Evolutionary conservation across 352 stramenopile species (phyloP), one percentile per base, ranked within the genome.

Genomic region (Globisporangium carolinianum): DNA sequence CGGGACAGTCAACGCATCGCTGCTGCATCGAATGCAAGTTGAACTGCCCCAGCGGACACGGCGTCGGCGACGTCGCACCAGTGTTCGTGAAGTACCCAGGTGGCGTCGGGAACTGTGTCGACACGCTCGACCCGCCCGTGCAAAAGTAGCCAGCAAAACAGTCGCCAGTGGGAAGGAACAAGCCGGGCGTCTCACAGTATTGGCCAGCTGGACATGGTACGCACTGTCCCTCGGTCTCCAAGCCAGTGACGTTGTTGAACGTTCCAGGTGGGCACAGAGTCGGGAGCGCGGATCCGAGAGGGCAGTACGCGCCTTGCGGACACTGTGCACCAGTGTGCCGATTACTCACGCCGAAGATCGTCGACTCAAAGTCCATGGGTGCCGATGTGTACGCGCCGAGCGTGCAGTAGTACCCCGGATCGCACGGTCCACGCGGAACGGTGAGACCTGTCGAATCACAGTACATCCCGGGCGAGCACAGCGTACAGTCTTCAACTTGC

Each of bases 341-440:
- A 60, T 80, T 87, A 36, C 53, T 80, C 11, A 89, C 73, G 12
- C 79, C 79, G 46, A 89, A 87, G 5, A 89, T 55, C 5, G 76
- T 77, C 0, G 67, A 72, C 63, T 90, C 79, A 52, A 76, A 87
- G 53, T 83, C 76, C 79, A 89, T 94, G 1, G 93, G 94, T 12
- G 89, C 87, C 1, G 87, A 96, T 0, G 89, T 97, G 53, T 96
- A 97, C 4, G 86, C 89, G 1, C 91, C 90, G 1, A 79, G 50
- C 2, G 80, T 82, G 56, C 94, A 98, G 63, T 97, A 98, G 60
- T 97, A 97, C 0, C 94, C 94, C 14, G 84, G 74, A 24, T 92
- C 83, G 53, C 94, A 98, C 3, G 75, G 81, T 12, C 82, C 80
- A 9, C 76, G 69, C 2, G 87, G 86, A 11, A 73, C 63, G 1